Evolutionary conservation across 352 stramenopile species (phyloP).

Genomic region (Phytophthora pluvialis): DNA sequence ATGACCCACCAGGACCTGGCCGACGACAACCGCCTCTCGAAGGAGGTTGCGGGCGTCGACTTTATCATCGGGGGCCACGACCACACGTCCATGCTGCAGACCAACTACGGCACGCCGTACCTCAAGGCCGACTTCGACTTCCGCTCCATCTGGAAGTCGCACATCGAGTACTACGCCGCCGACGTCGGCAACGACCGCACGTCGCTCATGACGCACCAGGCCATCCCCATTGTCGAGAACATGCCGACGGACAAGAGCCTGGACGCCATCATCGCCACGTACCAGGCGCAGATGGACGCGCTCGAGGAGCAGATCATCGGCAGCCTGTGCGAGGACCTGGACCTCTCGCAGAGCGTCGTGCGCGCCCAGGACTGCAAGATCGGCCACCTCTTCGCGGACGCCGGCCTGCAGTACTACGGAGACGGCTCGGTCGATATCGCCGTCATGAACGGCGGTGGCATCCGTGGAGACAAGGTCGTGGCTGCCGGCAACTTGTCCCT

Average conservation of each 20-base stretch:
- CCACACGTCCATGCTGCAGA: constrained; percentile 79
- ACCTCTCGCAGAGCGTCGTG: constrained; percentile 61
- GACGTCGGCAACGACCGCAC: constrained; percentile 33
- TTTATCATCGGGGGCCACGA: constrained; percentile 79
- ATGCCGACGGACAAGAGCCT: constrained; percentile 59
- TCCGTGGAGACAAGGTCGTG: constrained; percentile 69
- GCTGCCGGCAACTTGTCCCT: constrained; percentile 54
- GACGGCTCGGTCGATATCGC: constrained; percentile 53
- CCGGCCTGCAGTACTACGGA: constrained; percentile 57
- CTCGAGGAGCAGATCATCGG: constrained; percentile 57
- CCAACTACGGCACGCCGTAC: constrained; percentile 74
- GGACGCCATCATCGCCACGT: constrained; percentile 59
- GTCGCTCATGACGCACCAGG: constrained; percentile 58
- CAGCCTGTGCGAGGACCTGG: constrained; percentile 56
- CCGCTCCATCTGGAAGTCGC: constrained; percentile 67
- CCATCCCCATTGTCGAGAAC: constrained; percentile 62
- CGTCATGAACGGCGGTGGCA: constrained; percentile 72
- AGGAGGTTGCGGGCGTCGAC: constrained; percentile 66
- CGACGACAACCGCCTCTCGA: constrained; percentile 77
- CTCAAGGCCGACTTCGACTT: constrained; percentile 80
- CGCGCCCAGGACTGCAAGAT: constrained; percentile 58
- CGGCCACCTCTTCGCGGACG: constrained; percentile 62
- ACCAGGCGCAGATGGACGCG: constrained; percentile 44
- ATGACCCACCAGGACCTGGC: constrained; percentile 73
- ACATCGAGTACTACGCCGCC: constrained; percentile 63